Base-by-base conservation (phyloP, 2,329 filamentous ascomycete genomes). In the Trichothecium roseum region DNA sequence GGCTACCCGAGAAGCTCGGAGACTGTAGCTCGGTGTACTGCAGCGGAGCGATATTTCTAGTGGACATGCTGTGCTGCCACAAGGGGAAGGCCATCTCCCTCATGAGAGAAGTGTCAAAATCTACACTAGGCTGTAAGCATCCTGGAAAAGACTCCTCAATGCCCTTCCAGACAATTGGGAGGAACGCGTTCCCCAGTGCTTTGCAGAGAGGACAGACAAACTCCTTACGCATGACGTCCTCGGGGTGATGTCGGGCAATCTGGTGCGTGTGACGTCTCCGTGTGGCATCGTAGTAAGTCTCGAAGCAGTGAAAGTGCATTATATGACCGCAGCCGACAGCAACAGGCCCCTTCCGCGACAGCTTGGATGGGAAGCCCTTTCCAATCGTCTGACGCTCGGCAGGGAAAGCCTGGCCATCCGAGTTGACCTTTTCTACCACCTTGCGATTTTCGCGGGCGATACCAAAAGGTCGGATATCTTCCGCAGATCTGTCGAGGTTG, bases 191-290 rank as follows among this genome's bases (percentile, higher is more conserved):
- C 3, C 91, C 91, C 1, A 98, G 69, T 4, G 91, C 93, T 59
- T 98, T 98, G 65, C 91, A 98, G 1, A 98, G 68, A 2, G 91
- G 91, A 47, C 91, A 98, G 37, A 96, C 84, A 55, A 98, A 98
- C 49, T 98, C 91, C 42, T 93, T 83, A 30, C 74, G 67, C 15
- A 72, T 68, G 2, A 85, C 70, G 37, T 80, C 73, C 54, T 98
- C 93, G 0, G 91, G 91, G 48, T 96, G 91, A 48, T 94, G 85
- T 12, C 91, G 75, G 7, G 91, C 88, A 55, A 98, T 94, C 55
- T 98, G 91, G 49, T 91, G 85, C 15, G 74, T 75, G 53, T 98
- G 93, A 28, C 91, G 76, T 40, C 88, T 74, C 36, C 80, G 70
- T 1, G 86, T 94, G 4, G 89, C 86, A 31, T 84, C 76, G 44